phyloP scores from a whole-genome alignment of 2,329 filamentous ascomycete species.

The Neofusicoccum sp. region DNA sequence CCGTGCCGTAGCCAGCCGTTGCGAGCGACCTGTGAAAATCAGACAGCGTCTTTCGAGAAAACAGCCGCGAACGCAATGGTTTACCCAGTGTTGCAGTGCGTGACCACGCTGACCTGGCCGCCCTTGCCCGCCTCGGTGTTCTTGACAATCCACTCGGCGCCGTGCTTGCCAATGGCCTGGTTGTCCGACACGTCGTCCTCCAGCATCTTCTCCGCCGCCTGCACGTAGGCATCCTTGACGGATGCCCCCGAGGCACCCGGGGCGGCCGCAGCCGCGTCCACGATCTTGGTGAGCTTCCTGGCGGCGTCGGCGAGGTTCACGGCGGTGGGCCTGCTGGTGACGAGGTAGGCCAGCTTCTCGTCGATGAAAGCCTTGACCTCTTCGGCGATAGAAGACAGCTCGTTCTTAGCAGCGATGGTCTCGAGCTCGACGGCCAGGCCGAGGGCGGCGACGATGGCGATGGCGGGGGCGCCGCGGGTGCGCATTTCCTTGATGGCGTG shows the following conservation, averaged over 20 bases:
- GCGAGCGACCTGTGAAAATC: conserved; percentile 69
- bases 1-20: conserved; percentile 96
- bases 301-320: conserved; percentile 94
- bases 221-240: conserved; percentile 72
- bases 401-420: conserved; percentile 45
- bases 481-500: conserved; percentile 84
- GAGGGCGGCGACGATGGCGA: conserved; percentile 94
- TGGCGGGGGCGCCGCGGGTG: conserved; percentile 81
- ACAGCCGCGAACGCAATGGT: conserved; percentile 27
- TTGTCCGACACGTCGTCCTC: conserved; percentile 87
- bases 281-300: conserved; percentile 70
- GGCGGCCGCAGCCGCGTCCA: conserved; percentile 54
- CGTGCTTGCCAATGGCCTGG: conserved; percentile 77
- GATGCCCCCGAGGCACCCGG: conserved; percentile 50
- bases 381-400: conserved; percentile 56
- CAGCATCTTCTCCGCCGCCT: conserved; percentile 83
- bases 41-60: conserved; percentile 5
- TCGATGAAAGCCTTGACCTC: conserved; percentile 70
- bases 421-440: conserved; percentile 83
- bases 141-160: conserved; percentile 77
- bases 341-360: conserved; percentile 79
- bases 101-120: conserved; percentile 76
- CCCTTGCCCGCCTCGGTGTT: conserved; percentile 56
- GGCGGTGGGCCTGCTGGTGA: conserved; percentile 87
- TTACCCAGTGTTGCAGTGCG: conserved; percentile 96